Conservation (phyloP, 164 flowering plant genomes). For the Akebia trifoliata region DNA sequence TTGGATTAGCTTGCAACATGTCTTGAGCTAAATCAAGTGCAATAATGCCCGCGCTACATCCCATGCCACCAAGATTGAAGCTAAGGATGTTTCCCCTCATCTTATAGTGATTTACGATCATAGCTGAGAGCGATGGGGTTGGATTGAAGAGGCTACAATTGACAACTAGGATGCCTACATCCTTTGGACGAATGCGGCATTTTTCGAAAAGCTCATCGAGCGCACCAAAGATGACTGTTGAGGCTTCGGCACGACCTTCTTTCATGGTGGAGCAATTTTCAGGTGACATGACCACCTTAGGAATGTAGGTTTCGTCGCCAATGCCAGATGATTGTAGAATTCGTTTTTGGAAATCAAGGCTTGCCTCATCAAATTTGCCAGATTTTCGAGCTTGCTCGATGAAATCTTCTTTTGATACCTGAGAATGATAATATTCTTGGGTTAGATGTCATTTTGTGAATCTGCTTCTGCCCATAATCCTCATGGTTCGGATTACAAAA, state of each 20-base stretch:
- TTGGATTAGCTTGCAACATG: conserved; percentile 73
- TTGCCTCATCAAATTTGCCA: conserved; percentile 60
- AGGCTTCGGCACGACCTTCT: conserved; percentile 73
- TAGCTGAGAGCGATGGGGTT: conserved; percentile 87
- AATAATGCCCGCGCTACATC: conserved; percentile 75
- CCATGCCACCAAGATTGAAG: conserved; percentile 82
- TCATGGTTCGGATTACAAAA: too few relatives aligned
- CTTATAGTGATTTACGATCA: conserved; percentile 83
- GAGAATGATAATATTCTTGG: too few relatives aligned
- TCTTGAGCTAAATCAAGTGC: conserved; percentile 70
- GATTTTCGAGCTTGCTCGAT: conserved; percentile 50
- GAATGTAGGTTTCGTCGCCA: conserved; percentile 80
- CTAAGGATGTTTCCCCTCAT: conserved; percentile 88
- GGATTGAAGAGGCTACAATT: too few relatives aligned
- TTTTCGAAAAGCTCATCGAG: conserved; percentile 81
- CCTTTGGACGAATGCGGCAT: conserved; percentile 61
- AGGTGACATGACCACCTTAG: conserved; percentile 38
- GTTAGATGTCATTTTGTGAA: too few relatives aligned
- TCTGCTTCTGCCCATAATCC: too few relatives aligned
- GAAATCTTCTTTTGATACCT: conserved; percentile 63
- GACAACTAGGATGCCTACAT: conserved; percentile 73
- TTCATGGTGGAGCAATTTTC: conserved; percentile 69
- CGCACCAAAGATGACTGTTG: conserved; percentile 74
- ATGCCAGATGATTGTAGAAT: conserved; percentile 66
- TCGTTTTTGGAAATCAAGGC: conserved; percentile 53